Percentiles rank a stretch among this genome's conserved stretches.
Conservation (phyloP, 2,329 filamentous ascomycete species). For the Hypoxylon sp. region DNA sequence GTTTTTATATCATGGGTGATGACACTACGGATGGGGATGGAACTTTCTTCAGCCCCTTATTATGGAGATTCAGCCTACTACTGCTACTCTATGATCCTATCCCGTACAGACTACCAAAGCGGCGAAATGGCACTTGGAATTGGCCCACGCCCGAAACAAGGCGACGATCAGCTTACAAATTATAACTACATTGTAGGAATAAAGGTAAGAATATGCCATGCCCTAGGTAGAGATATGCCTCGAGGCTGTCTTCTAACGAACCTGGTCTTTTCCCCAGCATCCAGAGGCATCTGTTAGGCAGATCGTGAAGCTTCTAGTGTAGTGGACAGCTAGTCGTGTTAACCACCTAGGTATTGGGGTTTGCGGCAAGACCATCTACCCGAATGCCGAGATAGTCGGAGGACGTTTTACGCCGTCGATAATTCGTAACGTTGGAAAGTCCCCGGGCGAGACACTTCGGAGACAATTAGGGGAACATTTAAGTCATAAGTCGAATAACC, state of each 20-base stretch:
- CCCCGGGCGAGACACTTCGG: constrained; percentile 9
- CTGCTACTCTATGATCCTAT: not conserved
- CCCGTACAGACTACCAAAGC: not conserved
- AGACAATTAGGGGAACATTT: not conserved
- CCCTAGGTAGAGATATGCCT: constrained; percentile 1
- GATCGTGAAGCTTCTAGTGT: constrained; percentile 18
- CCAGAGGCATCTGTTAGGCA: not conserved
- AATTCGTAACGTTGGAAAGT: constrained; percentile 15
- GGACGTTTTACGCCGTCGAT: constrained; percentile 21
- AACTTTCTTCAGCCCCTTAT: constrained; percentile 21
- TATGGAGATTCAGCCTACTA: constrained; percentile 17
- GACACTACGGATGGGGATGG: constrained; percentile 10
- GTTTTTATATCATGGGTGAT: constrained; percentile 14
- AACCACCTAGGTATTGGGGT: constrained; percentile 11
- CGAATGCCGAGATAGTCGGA: constrained; percentile 15
- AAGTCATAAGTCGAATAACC: not conserved
- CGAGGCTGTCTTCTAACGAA: not conserved
- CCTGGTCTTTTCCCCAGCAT: not conserved
- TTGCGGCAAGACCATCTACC: constrained; percentile 20
- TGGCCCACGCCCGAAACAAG: not conserved
- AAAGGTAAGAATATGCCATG: not conserved
- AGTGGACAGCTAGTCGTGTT: not conserved
- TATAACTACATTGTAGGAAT: not conserved
- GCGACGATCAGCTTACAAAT: not conserved
- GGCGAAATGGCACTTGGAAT: not conserved